Evolutionary conservation across 2,329 filamentous ascomycete genomes (phyloP).

Genomic region (Lachnellula occidentalis): DNA sequence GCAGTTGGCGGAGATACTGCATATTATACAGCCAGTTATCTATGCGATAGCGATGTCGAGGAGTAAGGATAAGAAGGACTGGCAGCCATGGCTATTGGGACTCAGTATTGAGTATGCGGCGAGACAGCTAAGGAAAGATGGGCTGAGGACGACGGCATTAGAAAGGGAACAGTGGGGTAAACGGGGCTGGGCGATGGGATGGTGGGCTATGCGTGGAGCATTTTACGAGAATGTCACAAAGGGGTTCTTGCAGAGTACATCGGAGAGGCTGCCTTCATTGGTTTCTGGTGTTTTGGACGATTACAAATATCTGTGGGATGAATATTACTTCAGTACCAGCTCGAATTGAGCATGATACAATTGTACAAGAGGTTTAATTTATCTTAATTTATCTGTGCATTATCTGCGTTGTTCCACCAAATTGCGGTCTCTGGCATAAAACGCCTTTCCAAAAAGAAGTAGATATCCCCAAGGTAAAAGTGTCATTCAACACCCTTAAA

Average conservation of each 20-base stretch:
- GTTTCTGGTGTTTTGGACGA: slow-evolving; percentile 85
- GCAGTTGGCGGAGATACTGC: slow-evolving; percentile 81
- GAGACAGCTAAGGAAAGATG: slow-evolving; percentile 68
- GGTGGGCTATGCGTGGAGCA: slow-evolving; percentile 96
- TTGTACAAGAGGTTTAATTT: not conserved
- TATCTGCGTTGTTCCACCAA: not conserved
- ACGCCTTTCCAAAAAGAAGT: no score
- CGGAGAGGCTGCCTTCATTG: slow-evolving; percentile 49
- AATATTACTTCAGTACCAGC: slow-evolving; percentile 72
- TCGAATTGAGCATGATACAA: slow-evolving; percentile 21
- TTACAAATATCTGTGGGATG: slow-evolving; percentile 97
- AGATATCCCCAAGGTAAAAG: no score
- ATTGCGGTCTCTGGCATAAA: no score
- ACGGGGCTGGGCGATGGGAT: slow-evolving; percentile 83
- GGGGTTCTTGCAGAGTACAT: slow-evolving; percentile 56
- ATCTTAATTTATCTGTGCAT: not conserved
- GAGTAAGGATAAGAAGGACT: slow-evolving; percentile 67
- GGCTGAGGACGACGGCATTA: slow-evolving; percentile 67
- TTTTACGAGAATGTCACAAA: slow-evolving; percentile 92
- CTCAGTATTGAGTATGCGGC: slow-evolving; percentile 82
- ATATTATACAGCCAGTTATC: slow-evolving; percentile 81
- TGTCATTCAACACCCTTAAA: not conserved
- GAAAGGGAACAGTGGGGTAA: slow-evolving; percentile 87
- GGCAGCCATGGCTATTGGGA: slow-evolving; percentile 88
- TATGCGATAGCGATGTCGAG: slow-evolving; percentile 77